phyloP scores from a whole-genome alignment of 108 stramenopile genomes.

The Nannochloropsis oceanica region DNA sequence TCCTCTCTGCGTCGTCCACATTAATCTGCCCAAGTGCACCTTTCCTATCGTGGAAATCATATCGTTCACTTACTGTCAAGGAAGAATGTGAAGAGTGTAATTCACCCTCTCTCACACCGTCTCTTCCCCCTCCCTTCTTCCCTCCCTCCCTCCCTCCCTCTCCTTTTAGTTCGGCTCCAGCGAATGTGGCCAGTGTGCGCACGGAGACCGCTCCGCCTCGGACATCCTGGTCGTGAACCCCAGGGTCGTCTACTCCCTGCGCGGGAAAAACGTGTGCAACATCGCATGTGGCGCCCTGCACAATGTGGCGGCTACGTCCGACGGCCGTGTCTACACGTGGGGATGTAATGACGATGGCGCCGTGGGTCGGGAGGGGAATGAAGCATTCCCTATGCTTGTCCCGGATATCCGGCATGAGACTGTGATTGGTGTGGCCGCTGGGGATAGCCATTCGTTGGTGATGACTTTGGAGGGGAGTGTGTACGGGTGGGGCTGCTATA shows the following conservation, averaged over 20 bases:
- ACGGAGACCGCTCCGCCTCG: conserved; percentile 1
- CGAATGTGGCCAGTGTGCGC: conserved; percentile 48
- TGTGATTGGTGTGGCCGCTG: conserved; percentile 52
- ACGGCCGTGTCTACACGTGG: conserved; percentile 67
- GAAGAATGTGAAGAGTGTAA: no score
- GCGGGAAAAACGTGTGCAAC: conserved; percentile 22
- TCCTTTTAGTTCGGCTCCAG: conserved; percentile 36
- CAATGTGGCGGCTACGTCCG: conserved; percentile 44
- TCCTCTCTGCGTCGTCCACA: no score
- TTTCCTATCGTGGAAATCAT: no score
- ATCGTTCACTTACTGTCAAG: no score
- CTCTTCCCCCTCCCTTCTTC: background rate
- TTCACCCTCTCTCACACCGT: no score
- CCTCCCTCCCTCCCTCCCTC: background rate
- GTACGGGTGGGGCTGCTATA: conserved; percentile 42
- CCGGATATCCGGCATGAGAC: conserved; percentile 21
- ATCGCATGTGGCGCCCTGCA: conserved; percentile 67
- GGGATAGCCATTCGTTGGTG: conserved; percentile 56
- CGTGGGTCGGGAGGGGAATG: conserved; percentile 47
- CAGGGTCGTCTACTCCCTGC: conserved; percentile 24
- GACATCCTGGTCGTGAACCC: conserved; percentile 9
- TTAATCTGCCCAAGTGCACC: no score
- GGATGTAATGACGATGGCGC: conserved; percentile 73
- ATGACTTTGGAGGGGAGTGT: conserved; percentile 44
- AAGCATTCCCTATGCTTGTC: conserved; percentile 14